Evolutionary conservation across 1,139 yeast genomes (phyloP).

Genomic region (Debaryomycetaceae sp.): DNA sequence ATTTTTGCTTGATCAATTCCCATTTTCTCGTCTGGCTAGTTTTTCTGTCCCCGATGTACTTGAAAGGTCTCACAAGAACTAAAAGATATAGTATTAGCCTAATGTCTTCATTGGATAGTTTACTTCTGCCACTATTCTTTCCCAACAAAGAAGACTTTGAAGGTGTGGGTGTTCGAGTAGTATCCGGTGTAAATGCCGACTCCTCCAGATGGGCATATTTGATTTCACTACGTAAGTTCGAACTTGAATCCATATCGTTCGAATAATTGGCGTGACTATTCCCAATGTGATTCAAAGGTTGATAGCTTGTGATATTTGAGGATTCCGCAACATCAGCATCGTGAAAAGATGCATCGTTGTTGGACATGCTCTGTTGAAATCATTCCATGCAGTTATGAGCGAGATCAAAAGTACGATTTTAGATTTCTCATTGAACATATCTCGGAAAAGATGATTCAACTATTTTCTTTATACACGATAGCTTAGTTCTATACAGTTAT

Average conservation of each 20-base stretch:
- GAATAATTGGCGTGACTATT: neutral
- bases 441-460: too few species aligned
- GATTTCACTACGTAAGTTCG: neutral
- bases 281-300: neutral
- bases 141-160: neutral
- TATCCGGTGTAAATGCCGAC: neutral
- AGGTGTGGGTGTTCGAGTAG: neutral
- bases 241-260: neutral
- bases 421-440: too few species aligned
- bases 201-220: neutral
- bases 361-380: neutral
- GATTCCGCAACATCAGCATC: neutral
- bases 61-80: constrained; percentile 33
- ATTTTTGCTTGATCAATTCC: constrained; percentile 30
- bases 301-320: neutral
- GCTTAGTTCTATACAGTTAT: too few species aligned
- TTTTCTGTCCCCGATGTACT: constrained; percentile 34
- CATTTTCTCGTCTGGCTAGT: constrained; percentile 35
- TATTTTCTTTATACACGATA: too few species aligned
- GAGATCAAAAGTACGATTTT: too few species aligned
- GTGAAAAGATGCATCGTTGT: neutral
- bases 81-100: constrained; percentile 29
- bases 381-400: neutral
- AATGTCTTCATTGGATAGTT: constrained; percentile 28
- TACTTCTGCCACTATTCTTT: constrained; percentile 16